Base-by-base conservation (phyloP, 176 grass and related monocot genomes). In the Ananas comosus region DNA sequence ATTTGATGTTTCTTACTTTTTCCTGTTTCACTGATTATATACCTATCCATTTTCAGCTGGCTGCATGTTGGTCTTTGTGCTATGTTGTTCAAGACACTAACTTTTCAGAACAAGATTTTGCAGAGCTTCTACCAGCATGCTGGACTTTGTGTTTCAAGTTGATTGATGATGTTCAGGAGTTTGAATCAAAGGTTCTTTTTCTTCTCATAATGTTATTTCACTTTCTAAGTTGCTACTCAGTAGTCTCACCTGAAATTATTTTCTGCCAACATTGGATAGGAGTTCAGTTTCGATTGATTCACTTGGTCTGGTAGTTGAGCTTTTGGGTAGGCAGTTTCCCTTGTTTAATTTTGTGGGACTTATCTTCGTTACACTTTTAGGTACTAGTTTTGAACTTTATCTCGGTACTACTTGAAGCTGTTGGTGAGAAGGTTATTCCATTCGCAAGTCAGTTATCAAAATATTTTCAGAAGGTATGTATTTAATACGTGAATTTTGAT, bases 21-120 rank as follows among this genome's bases (percentile, higher is more conserved):
- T 17, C 50, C 85, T 81, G 11, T 83, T 80, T 76, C 61, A 80
- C 50, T 71, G 66, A 27, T 21, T 84, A 67, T 81, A 69, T 47
- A 28, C 25, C 54, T 7, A 71, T 83, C 74, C 78, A 75, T 70
- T 86, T 90, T 82, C 87, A 99, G 94, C 84, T 99, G 52, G 94
- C 90, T 72, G 87, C 90, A 58, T 93, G 90, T 88, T 87, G 83
- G 74, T 99, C 94, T 73, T 72, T 99, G 64, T 91, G 84, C 42
- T 99, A 99, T 86, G 84, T 97, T 72, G 91, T 93, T 77, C 94
- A 99, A 85, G 89, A 99, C 86, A 93, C 87, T 73, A 93, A 88
- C 74, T 93, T 89, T 76, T 99, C 72, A 12, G 94, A 93, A 79
- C 64, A 90, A 74, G 94, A 99, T 85, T 85, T 99, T 61, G 82